Base-by-base conservation (phyloP, 2,329 filamentous ascomycete species). In the Colletotrichum sp. region DNA sequence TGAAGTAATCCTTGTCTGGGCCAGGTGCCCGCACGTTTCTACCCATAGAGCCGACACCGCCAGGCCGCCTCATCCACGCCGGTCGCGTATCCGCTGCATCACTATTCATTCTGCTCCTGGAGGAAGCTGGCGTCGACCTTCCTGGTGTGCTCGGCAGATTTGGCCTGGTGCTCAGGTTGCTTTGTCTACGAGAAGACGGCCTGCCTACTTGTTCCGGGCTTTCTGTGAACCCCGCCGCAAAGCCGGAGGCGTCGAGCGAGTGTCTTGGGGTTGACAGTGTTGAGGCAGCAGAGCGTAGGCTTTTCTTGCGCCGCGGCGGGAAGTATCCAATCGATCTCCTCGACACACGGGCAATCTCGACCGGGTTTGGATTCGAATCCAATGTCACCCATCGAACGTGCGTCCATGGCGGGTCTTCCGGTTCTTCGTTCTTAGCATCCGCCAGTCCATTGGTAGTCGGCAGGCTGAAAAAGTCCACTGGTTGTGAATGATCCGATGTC, bases 381-480 rank as follows among this genome's bases (percentile, higher is more conserved):
- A 98, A 89, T 34, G 94, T 88, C 2, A 98, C 95, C 95, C 96
- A 98, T 61, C 95, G 93, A 74, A 98, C 95, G 84, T 98, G 96
- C 75, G 91, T 93, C 95, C 95, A 98, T 6, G 92, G 91, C 62
- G 86, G 89, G 66, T 94, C 93, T 34, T 89, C 86, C n/a, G 93
- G 91, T 39, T 86, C 84, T 66, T 83, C 82, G n/a, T 22, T 65
- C 34, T 58, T 71, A 34, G 66, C 22, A 22, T 70, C 65, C 25
- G 52, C 22, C n/a, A 66, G 71, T 8, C 64, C 62, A 5, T 61
- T 71, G 9, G 32, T 70, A 5, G 55, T 62, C 16, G 77, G 67
- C 34, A 77, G 32, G 28, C 77, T 77, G 56, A 76, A 76, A 39
- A 76, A 77, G 66, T 78, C 78, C n/a, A 66, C 84, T 32, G 86